Percentiles rank a stretch among this genome's conserved stretches.
Evolutionary conservation across 331 rosid genomes (phyloP).

Genomic region (Rosa hybrid): DNA sequence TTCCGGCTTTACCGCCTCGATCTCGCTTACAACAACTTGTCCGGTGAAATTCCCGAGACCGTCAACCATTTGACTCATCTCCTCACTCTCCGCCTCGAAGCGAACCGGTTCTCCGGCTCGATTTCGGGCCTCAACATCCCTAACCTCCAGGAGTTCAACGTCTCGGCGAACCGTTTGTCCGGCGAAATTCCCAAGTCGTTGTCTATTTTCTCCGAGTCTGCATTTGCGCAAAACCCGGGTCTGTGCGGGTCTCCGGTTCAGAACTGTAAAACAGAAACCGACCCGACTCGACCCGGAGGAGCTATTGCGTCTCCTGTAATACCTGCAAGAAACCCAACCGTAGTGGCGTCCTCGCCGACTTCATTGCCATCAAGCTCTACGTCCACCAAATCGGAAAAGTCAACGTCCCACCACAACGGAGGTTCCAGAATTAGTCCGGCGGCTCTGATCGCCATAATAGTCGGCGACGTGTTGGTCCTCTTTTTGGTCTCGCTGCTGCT

Average conservation of each 20-base stretch:
- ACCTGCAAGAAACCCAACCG: constrained; percentile 35
- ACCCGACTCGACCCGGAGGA: constrained; percentile 78
- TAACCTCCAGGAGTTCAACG: constrained; percentile 59
- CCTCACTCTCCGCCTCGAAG: constrained; percentile 62
- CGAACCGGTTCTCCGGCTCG: constrained; percentile 50
- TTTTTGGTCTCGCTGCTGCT: constrained; percentile 59
- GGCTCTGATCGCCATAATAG: constrained; percentile 55
- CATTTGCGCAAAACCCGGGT: constrained; percentile 49
- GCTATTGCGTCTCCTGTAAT: constrained; percentile 68
- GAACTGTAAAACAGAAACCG: constrained; percentile 36
- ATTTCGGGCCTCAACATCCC: constrained; percentile 47
- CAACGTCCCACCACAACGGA: constrained; percentile 14
- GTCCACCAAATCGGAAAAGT: constrained; percentile 14
- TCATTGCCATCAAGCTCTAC: constrained; percentile 43
- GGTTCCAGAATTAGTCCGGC: constrained; percentile 42
- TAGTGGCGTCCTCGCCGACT: constrained; percentile 66
- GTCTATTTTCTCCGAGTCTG: constrained; percentile 51
- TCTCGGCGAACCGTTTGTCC: constrained; percentile 57
- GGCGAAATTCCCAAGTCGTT: constrained; percentile 64
- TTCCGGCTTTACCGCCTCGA: constrained; percentile 75
- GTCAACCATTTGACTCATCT: constrained; percentile 54
- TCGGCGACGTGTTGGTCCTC: constrained; percentile 63
- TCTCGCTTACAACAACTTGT: constrained; percentile 62
- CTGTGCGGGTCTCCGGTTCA: constrained; percentile 66
- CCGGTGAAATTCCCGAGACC: constrained; percentile 56